phyloP scores from a whole-genome alignment of 2,329 filamentous ascomycete species.

The Coleophoma eucalyptorum region DNA sequence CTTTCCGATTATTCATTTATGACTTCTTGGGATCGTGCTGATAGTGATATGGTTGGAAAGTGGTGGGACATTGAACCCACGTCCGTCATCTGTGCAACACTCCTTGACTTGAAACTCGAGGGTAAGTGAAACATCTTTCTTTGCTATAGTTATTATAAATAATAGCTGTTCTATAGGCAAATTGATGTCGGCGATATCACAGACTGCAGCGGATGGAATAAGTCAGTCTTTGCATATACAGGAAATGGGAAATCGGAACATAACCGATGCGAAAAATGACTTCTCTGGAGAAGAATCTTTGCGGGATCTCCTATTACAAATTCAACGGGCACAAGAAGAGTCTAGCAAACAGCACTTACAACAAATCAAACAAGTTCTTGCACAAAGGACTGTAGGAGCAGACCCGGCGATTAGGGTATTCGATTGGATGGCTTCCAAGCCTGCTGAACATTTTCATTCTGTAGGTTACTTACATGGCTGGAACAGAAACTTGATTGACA shows the following conservation, averaged over 20 bases:
- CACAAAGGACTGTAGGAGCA: constrained; percentile 5
- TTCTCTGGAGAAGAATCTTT: constrained; percentile 3
- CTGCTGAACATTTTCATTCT: constrained; percentile 6
- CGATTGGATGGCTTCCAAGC: constrained; percentile 12
- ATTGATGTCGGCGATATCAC: constrained; percentile 6
- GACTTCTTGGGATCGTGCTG: constrained; percentile 15
- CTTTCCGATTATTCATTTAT: constrained; percentile 14
- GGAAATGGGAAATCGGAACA: not conserved
- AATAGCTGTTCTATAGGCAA: constrained; percentile 2
- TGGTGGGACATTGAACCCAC: constrained; percentile 18
- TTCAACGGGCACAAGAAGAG: constrained; percentile 8
- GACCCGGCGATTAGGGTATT: constrained; percentile 4
- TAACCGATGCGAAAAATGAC: not conserved
- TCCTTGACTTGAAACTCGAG: constrained; percentile 11
- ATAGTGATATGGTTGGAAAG: constrained; percentile 8
- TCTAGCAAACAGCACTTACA: constrained; percentile 7
- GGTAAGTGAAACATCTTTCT: not conserved
- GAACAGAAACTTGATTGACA: not conserved
- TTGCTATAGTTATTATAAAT: not conserved
- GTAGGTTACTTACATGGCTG: not conserved
- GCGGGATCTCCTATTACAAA: constrained; percentile 10
- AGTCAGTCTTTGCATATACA: constrained; percentile 5
- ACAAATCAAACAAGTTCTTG: constrained; percentile 9
- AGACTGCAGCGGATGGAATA: constrained; percentile 4
- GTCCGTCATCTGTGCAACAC: constrained; percentile 12